Evolutionary conservation across 2,329 filamentous ascomycete genomes (phyloP).

Genomic region (Monosporascus sp.): DNA sequence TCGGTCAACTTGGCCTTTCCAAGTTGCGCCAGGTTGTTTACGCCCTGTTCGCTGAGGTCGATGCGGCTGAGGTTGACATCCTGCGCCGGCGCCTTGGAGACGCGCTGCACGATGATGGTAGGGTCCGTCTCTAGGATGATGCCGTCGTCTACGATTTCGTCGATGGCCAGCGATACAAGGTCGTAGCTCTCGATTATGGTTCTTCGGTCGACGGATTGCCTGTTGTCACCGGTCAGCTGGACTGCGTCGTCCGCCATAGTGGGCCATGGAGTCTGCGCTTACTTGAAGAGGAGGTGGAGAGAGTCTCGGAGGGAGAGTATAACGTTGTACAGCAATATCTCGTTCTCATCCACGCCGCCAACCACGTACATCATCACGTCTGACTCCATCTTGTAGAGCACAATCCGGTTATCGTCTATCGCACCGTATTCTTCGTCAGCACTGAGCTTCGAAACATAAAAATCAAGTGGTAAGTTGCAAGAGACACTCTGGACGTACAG

Average conservation of each 20-base stretch:
- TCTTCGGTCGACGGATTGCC: constrained; percentile 93
- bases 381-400: constrained; percentile 96
- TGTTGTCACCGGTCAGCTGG: constrained; percentile 29
- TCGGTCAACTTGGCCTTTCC: constrained; percentile 89
- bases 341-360: constrained; percentile 88
- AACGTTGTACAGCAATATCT: constrained; percentile 93
- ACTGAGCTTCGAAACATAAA: background rate
- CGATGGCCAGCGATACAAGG: constrained; percentile 85
- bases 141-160: constrained; percentile 92
- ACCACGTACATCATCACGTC: constrained; percentile 97
- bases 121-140: constrained; percentile 97
- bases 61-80: constrained; percentile 92
- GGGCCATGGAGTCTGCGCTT: constrained; percentile 24
- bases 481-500: constrained; percentile 31
- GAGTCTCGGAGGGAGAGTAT: constrained; percentile 86
- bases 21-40: constrained; percentile 90
- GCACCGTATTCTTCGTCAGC: background rate
- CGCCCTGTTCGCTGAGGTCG: constrained; percentile 90
- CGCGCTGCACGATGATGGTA: constrained; percentile 84
- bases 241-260: background rate
- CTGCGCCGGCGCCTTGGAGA: constrained; percentile 85
- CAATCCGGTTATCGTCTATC: constrained; percentile 78
- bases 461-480: background rate
- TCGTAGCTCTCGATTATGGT: constrained; percentile 99
- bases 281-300: constrained; percentile 90